Conservation (phyloP, 1,284 basidiomycete genomes). For the Cutaneotrichosporon mucoides region DNA sequence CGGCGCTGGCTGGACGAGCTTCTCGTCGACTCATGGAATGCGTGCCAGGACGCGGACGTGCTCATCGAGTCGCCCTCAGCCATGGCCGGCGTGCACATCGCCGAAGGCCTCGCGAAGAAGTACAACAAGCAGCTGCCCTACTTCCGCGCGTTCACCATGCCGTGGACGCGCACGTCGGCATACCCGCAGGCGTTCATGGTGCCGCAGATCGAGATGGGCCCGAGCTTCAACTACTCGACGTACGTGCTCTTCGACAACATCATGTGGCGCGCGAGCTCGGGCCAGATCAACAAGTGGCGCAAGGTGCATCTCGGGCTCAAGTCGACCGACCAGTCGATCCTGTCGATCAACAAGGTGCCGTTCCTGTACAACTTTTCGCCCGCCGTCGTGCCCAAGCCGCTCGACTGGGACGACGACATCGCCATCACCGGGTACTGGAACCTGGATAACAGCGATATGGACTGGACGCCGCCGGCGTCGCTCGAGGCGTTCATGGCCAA, state of each 20-base stretch:
- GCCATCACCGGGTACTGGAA: constrained; percentile 58
- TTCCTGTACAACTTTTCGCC: constrained; percentile 98
- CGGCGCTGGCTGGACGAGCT: constrained; percentile 96
- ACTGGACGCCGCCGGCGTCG: constrained; percentile 58
- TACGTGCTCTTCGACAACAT: constrained; percentile 83
- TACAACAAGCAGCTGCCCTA: constrained; percentile 64
- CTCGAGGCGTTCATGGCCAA: constrained; percentile 58
- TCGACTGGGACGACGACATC: constrained; percentile 72
- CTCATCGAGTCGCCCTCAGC: constrained; percentile 93
- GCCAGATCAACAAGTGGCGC: constrained; percentile 93
- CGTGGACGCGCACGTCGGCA: constrained; percentile 63
- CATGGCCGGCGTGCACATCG: constrained; percentile 98
- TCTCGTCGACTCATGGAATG: constrained; percentile 87
- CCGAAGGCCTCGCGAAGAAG: constrained; percentile 67
- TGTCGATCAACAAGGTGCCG: constrained; percentile 57
- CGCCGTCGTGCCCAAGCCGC: constrained; percentile 63
- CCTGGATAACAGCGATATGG: constrained; percentile 59
- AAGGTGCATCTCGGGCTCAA: constrained; percentile 70
- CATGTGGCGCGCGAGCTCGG: constrained; percentile 90
- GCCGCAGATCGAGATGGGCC: constrained; percentile 88
- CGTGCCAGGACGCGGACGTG: constrained; percentile 89
- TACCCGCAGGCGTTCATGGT: constrained; percentile 98
- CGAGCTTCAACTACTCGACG: constrained; percentile 93
- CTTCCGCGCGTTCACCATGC: constrained; percentile 80
- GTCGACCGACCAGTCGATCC: constrained; percentile 54